Evolutionary conservation across 192 early-diverging fungal genomes (phyloP), one percentile per base, ranked within the genome.

Genomic region (Backusella parvicylindrica): DNA sequence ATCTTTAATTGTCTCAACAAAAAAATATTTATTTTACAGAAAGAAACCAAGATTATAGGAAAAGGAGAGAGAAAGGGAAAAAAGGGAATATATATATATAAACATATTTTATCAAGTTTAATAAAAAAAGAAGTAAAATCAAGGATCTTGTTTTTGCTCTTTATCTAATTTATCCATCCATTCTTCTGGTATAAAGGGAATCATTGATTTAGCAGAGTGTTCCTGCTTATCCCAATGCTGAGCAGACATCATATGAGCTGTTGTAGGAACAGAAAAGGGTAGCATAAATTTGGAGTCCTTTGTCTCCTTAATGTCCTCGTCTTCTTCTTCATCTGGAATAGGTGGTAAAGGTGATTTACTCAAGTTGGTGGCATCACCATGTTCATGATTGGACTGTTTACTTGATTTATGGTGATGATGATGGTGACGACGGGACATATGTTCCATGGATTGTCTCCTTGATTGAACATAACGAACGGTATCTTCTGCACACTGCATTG

Each of bases 401-500:
- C 11, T 26, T 60, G 26, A 23, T 60, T 28, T 60, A 11, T 38
- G 6, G 26, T 28, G 53, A 21, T 60, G 53, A 28, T 60, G 53
- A 13, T 60, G 53, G 26, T 38, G 37, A 9, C 53, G 53, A 28
- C 23, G 53, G 11, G 53, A 60, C 9, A 60, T 47, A n/a, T 47
- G 53, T 11, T 33, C 23, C 35, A 68, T 37, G 13, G 33, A 37
- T 9, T 35, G 33, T 15, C 41, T n/a, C 37, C 38, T 70, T 66
- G 64, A 66, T 26, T 63, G 72, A 26, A 63, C 70, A 32, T 80
- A 68, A 2, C 75, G 64, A 9, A 73, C 40, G 3, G 89, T 89
- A 36, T 94, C 92, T 36, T 93, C 91, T 64, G 91, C 91, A 37
- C 93, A 84, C 63, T 90, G 87, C 36, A 89, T 80, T 9, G 95